phyloP scores from a whole-genome alignment of 2,329 filamentous ascomycete species.

The Esteya vermicola region DNA sequence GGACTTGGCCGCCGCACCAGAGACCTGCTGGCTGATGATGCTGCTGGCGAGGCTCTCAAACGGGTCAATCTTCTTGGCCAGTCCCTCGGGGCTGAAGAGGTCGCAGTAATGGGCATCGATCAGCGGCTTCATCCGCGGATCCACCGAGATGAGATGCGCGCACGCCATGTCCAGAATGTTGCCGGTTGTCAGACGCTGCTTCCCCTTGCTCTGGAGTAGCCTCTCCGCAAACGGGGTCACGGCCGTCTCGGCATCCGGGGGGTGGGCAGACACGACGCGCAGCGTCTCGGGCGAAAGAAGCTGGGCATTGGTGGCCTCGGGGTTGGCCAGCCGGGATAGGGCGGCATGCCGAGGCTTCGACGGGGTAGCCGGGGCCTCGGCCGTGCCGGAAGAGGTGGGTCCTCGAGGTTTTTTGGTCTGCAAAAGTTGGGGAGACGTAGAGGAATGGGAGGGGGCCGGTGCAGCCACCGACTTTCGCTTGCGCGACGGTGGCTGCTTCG shows the following conservation, averaged over 20 bases:
- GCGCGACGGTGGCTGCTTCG: conserved; percentile 9
- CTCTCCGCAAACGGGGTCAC: too few relatives aligned
- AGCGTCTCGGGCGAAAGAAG: conserved; percentile 60
- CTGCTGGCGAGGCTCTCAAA: conserved; percentile 72
- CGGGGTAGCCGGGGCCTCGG: conserved; percentile 18
- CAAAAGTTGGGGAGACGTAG: too few relatives aligned
- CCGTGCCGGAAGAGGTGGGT: too few relatives aligned
- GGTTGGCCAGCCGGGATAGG: conserved; percentile 44
- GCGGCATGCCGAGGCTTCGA: conserved; percentile 24
- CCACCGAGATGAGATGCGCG: conserved; percentile 57
- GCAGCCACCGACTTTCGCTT: conserved; percentile 15
- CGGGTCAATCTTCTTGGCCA: conserved; percentile 78
- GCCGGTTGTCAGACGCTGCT: conserved; percentile 45
- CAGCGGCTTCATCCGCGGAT: conserved; percentile 56
- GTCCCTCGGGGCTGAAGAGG: conserved; percentile 65
- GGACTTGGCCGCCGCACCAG: conserved; percentile 74
- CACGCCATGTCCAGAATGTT: conserved; percentile 64
- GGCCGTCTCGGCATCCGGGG: not conserved
- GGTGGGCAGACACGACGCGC: conserved; percentile 35
- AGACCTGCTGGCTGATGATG: conserved; percentile 95
- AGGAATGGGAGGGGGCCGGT: too few relatives aligned
- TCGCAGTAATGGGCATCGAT: conserved; percentile 64
- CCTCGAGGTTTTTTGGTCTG: too few relatives aligned
- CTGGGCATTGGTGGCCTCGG: conserved; percentile 52
- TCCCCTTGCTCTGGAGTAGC: too few relatives aligned